Conservation (phyloP, 1,284 basidiomycete genomes). For the Ustilago trichophora region DNA sequence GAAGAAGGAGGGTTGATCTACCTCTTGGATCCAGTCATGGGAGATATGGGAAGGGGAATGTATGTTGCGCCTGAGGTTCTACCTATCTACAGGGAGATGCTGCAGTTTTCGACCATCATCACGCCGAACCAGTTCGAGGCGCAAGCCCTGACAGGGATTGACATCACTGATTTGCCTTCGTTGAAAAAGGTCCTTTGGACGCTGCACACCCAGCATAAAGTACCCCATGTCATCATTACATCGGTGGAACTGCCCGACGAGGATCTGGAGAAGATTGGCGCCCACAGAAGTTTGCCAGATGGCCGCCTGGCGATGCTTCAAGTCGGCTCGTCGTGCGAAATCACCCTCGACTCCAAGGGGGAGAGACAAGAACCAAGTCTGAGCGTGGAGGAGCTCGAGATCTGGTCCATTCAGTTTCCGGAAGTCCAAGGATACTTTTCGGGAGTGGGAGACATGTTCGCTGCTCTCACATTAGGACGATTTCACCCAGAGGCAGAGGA, state of each 20-base stretch:
- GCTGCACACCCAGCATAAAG: slow-evolving; percentile 78
- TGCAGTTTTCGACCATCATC: slow-evolving; percentile 85
- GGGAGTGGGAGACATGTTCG: slow-evolving; percentile 96
- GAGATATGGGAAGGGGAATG: slow-evolving; percentile 70
- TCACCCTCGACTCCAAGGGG: slow-evolving; percentile 23
- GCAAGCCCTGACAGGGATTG: slow-evolving; percentile 71
- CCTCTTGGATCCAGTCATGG: slow-evolving; percentile 78
- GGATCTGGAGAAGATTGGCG: slow-evolving; percentile 51
- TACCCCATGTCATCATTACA: slow-evolving; percentile 89
- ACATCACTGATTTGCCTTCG: slow-evolving; percentile 75
- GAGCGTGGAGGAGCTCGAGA: slow-evolving; percentile 7
- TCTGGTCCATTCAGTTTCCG: slow-evolving; percentile 78
- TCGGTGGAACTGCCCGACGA: slow-evolving; percentile 73
- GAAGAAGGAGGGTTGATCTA: slow-evolving; percentile 74
- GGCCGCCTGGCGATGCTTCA: slow-evolving; percentile 56
- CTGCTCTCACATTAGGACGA: slow-evolving; percentile 86
- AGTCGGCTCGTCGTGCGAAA: slow-evolving; percentile 64
- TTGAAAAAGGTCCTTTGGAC: slow-evolving; percentile 76
- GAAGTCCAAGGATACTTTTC: slow-evolving; percentile 90
- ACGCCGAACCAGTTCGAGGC: slow-evolving; percentile 99
- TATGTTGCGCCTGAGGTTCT: slow-evolving; percentile 90
- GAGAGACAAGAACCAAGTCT: slow-evolving; percentile 11
- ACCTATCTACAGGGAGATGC: slow-evolving; percentile 82
- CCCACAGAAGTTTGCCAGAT: slow-evolving; percentile 24
- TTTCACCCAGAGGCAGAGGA: slow-evolving; percentile 68